Percentiles rank a stretch among this genome's conserved stretches.
Evolutionary conservation across 1,284 basidiomycete genomes (phyloP).

Genomic region (Trichosporon sp.): DNA sequence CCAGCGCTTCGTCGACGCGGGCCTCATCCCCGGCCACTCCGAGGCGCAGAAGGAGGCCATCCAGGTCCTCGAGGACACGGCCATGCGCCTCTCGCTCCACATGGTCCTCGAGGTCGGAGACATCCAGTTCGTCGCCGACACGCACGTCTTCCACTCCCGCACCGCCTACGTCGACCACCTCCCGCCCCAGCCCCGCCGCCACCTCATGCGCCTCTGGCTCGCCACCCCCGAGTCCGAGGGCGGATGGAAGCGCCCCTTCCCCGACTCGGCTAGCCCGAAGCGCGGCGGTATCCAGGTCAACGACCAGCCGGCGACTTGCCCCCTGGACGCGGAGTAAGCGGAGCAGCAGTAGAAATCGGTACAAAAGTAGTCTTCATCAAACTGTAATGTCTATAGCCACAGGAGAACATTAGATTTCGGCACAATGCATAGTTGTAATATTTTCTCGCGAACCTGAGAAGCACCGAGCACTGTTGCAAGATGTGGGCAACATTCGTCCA

Average conservation of each 20-base stretch:
- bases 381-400: neutral
- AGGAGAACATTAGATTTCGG: neutral
- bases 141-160: slow-evolving; percentile 48
- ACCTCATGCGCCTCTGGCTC: slow-evolving; percentile 51
- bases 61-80: slow-evolving; percentile 48
- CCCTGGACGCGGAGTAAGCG: slow-evolving; percentile 47
- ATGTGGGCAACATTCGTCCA: too few species aligned
- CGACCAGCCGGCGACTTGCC: slow-evolving; percentile 42
- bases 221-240: slow-evolving; percentile 45
- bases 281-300: slow-evolving; percentile 46
- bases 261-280: slow-evolving; percentile 40
- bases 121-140: slow-evolving; percentile 41
- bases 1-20: slow-evolving; percentile 35
- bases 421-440: slow-evolving; percentile 1
- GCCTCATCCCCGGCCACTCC: slow-evolving; percentile 44
- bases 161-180: slow-evolving; percentile 49
- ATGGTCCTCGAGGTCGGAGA: slow-evolving; percentile 50
- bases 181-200: slow-evolving; percentile 43
- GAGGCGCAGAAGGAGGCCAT: slow-evolving; percentile 46
- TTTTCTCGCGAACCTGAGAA: neutral
- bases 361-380: neutral
- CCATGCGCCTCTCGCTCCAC: slow-evolving; percentile 44
- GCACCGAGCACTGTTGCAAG: too few species aligned
- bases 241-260: slow-evolving; percentile 48
- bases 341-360: neutral